phyloP scores from a whole-genome alignment of 2,329 filamentous ascomycete genomes.

The Simplicillium sp. region DNA sequence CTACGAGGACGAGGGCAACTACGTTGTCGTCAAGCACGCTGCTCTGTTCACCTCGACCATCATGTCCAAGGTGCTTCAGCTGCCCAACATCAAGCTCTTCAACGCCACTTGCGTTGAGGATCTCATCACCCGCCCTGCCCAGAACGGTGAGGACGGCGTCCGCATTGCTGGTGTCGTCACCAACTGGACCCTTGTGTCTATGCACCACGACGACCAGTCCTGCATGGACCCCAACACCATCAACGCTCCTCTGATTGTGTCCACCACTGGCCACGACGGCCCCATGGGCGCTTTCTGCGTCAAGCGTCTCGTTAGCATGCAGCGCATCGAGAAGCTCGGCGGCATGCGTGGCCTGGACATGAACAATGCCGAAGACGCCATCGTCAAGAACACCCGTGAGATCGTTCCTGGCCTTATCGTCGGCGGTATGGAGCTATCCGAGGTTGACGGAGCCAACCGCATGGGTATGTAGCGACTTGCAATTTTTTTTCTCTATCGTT shows the following conservation, averaged over 20 bases:
- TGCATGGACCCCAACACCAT: slow-evolving; percentile 99
- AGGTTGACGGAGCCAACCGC: slow-evolving; percentile 83
- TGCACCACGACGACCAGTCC: slow-evolving; percentile 81
- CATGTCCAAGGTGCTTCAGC: slow-evolving; percentile 69
- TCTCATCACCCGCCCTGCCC: slow-evolving; percentile 67
- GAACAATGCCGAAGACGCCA: slow-evolving; percentile 84
- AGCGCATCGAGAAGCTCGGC: slow-evolving; percentile 70
- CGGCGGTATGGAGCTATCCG: slow-evolving; percentile 89
- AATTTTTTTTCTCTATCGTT: slow-evolving; percentile 26
- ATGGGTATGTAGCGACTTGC: slow-evolving; percentile 49
- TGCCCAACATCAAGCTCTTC: slow-evolving; percentile 93
- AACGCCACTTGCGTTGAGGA: slow-evolving; percentile 91
- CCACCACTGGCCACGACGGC: slow-evolving; percentile 82
- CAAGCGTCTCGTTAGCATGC: slow-evolving; percentile 86
- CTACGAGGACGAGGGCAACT: slow-evolving; percentile 81
- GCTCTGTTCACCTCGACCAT: slow-evolving; percentile 86
- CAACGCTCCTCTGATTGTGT: slow-evolving; percentile 82
- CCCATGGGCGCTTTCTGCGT: slow-evolving; percentile 87
- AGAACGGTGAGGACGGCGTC: slow-evolving; percentile 39
- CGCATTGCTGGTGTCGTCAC: slow-evolving; percentile 84
- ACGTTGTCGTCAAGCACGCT: slow-evolving; percentile 89
- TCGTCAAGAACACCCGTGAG: slow-evolving; percentile 86
- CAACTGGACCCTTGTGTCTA: slow-evolving; percentile 88
- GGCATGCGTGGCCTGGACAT: slow-evolving; percentile 93
- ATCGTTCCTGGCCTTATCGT: slow-evolving; percentile 81